Base-by-base conservation (phyloP, 208 protist species). In the Endotrypanum monterogeii region DNA sequence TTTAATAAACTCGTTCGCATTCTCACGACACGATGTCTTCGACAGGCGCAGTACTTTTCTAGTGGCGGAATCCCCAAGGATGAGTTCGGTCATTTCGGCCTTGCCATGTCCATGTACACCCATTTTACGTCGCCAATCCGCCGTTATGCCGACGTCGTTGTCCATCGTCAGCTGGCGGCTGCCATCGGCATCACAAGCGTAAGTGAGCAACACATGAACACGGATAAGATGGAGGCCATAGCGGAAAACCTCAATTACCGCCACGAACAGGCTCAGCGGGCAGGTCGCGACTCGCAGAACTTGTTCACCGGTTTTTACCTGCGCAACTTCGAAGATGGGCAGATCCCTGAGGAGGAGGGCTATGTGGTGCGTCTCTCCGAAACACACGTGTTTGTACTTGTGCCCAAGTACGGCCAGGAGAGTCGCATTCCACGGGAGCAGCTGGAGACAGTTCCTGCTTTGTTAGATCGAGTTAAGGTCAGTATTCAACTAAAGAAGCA, bases 71-170 rank as follows among this genome's bases (percentile, higher is more conserved):
- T 94, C 39, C 82, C 89, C 28, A 84, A 87, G 48, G 89, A 95
- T 66, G 89, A 95, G 83, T 98, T 94, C 74, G 88, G 86, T 66
- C 97, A 99, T 84, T 98, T 97, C 83, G 97, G 96, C 74, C 87
- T 99, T 14, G 95, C 93, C n/a, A 94, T 96, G 84, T 84, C 90
- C 61, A 95, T 98, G 61, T 99, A 99, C 84, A 98, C 96, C 5
- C 97, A 99, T 76, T 99, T 99, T 76, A 99, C 97, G 41, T 98
- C 95, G 8, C 97, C 97, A 11, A 98, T 99, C 82, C 95, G 97
- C 52, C 90, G 97, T 58, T 99, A 98, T 73, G 90, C 96, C 32
- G 97, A 99, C 80, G 91, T 98, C 16, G 83, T 98, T 73, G 96
- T 98, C 25, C 97, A 99, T 75, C 91, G 97, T 18, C 93, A 96